These are phyloP conservation scores for Syzygium aromaticum DNA, from an alignment of 345 rosid species.

Conservation along the genomic window DNA sequence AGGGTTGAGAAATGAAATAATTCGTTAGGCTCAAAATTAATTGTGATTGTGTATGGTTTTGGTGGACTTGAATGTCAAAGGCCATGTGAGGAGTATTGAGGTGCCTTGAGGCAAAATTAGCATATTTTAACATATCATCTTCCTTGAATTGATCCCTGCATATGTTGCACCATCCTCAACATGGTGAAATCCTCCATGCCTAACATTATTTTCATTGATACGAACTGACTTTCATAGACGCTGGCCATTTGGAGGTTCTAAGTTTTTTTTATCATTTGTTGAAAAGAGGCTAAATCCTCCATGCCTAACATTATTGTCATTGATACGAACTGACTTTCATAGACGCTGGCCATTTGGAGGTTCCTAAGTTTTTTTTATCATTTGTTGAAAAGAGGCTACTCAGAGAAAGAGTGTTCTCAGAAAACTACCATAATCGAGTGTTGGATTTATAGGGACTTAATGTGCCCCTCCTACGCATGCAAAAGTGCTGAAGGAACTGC, in stretches of 20 bases:
- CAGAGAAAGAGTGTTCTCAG: not conserved
- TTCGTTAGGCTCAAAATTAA: too few relatives aligned
- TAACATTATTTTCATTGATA: not conserved
- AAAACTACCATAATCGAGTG: not conserved
- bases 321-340: too few relatives aligned
- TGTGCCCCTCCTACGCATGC: not conserved
- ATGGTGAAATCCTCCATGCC: too few relatives aligned
- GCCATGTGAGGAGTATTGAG: not conserved
- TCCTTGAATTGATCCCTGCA: not conserved
- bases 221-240: not conserved
- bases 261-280: too few relatives aligned
- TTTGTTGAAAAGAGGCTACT: not conserved
- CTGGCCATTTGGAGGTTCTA: not conserved
- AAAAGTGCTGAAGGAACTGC: not conserved
- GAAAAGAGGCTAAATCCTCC: not conserved
- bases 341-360: not conserved
- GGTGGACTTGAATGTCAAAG: not conserved
- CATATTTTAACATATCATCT: not conserved
- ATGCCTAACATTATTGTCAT: not conserved
- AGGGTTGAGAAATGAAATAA: not conserved
- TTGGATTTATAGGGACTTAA: not conserved
- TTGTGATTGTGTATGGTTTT: not conserved
- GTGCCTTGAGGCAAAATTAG: not conserved
- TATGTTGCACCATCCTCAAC: not conserved
- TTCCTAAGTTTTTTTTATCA: too few relatives aligned